Conservation (phyloP, 345 rosid species). For the Arabis alpina region DNA sequence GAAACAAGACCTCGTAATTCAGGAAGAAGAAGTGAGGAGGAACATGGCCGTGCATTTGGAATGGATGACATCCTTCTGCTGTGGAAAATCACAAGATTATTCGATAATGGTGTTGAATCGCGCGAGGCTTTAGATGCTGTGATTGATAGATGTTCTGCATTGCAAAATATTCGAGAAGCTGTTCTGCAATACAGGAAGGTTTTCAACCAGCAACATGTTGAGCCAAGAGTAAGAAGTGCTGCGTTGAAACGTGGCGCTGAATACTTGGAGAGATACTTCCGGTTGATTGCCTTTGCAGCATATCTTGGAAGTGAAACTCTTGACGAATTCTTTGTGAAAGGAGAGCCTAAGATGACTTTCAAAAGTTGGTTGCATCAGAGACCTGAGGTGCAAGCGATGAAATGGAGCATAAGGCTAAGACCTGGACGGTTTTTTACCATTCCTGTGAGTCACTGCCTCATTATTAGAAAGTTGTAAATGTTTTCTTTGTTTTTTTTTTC, state of each 20-base stretch:
- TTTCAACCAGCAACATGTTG: conserved; percentile 91
- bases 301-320: conserved; percentile 96
- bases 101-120: conserved; percentile 88
- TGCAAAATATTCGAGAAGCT: conserved; percentile 96
- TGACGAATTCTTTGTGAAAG: conserved; percentile 88
- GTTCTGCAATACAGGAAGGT: conserved; percentile 82
- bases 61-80: conserved; percentile 84
- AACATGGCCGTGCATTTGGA: conserved; percentile 74
- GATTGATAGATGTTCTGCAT: conserved; percentile 93
- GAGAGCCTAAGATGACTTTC: conserved; percentile 74
- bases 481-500: conserved; percentile 1
- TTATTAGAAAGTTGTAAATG: not conserved
- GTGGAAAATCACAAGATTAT: conserved; percentile 92
- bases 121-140: conserved; percentile 93
- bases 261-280: conserved; percentile 86
- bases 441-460: conserved; percentile 61
- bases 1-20: conserved; percentile 42
- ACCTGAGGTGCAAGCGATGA: conserved; percentile 96
- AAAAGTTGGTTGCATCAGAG: conserved; percentile 90
- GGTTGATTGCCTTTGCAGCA: conserved; percentile 94
- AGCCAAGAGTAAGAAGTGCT: conserved; percentile 86
- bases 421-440: conserved; percentile 89
- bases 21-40: conserved; percentile 49
- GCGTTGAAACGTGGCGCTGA: conserved; percentile 97
- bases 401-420: conserved; percentile 94